Evolutionary conservation across 441 rosid species (phyloP).

Genomic region (Croton laevigatus): DNA sequence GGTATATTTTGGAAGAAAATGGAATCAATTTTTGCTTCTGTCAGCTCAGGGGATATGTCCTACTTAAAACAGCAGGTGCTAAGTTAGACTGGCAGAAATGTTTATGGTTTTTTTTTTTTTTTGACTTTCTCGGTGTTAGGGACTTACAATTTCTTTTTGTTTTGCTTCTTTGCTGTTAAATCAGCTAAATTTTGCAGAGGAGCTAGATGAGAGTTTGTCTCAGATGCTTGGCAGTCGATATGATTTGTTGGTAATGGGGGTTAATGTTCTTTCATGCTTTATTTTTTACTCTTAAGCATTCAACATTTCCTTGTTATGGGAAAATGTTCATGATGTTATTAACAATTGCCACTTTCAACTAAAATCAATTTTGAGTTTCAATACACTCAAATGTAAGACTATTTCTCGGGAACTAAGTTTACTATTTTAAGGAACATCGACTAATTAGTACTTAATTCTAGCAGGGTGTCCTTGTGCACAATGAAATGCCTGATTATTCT

Average conservation of each 20-base stretch:
- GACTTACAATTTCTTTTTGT: slow-evolving; percentile 20
- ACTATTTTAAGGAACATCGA: slow-evolving; percentile 4
- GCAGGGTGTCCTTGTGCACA: slow-evolving; percentile 52
- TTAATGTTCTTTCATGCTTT: slow-evolving; percentile 12
- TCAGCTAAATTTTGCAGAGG: slow-evolving; percentile 67
- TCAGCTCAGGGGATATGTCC: slow-evolving; percentile 58
- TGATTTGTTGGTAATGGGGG: slow-evolving; percentile 46
- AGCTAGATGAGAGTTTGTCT: slow-evolving; percentile 60
- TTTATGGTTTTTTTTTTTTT: slow-evolving; percentile 15
- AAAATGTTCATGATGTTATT: background rate
- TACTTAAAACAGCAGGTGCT: slow-evolving; percentile 80
- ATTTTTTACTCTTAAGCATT: slow-evolving; percentile 8
- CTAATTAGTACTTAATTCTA: slow-evolving; percentile 17
- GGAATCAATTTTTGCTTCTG: slow-evolving; percentile 66
- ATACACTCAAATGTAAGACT: slow-evolving; percentile 1
- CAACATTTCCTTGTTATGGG: background rate
- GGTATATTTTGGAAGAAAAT: slow-evolving; percentile 86
- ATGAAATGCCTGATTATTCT: slow-evolving; percentile 38
- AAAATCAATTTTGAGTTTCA: background rate
- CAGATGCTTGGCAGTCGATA: slow-evolving; percentile 48
- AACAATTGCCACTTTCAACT: background rate
- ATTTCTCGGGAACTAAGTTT: background rate
- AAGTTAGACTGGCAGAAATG: slow-evolving; percentile 12
- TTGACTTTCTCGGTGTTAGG: background rate
- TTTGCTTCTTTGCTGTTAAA: slow-evolving; percentile 26